Percentiles rank a stretch among this genome's conserved stretches.
These are phyloP conservation scores for Xylaria digitata DNA, from an alignment of 2,329 filamentous ascomycete genomes.

Conservation along the genomic window DNA sequence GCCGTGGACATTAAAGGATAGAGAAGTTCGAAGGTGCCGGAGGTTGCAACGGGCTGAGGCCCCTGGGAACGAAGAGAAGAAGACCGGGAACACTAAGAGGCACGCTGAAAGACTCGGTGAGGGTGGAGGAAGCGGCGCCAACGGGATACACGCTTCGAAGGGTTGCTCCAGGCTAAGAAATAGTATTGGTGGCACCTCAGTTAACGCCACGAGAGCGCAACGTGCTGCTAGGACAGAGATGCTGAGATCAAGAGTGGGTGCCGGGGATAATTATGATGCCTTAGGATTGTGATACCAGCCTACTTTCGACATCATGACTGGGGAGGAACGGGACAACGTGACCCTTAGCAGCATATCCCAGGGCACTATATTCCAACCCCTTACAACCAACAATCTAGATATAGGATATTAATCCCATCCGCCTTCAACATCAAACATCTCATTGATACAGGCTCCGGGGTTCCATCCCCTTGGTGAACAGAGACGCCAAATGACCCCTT, in stretches of 20 bases:
- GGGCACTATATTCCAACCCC: not conserved
- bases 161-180: conserved; percentile 9
- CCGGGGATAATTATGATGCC: conserved; percentile 49
- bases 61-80: conserved; percentile 41
- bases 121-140: not conserved
- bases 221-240: conserved; percentile 38
- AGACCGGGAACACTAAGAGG: conserved; percentile 37
- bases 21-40: conserved; percentile 62
- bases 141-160: not conserved
- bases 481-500: not conserved
- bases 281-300: conserved; percentile 48
- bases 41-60: conserved; percentile 56
- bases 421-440: not conserved
- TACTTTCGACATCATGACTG: not conserved
- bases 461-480: not conserved
- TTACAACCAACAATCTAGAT: not conserved
- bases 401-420: not conserved
- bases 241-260: conserved; percentile 30
- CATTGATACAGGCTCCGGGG: not conserved
- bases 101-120: conserved; percentile 9
- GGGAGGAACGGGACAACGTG: not conserved
- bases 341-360: not conserved
- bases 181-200: conserved; percentile 14
- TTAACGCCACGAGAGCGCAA: conserved; percentile 36
- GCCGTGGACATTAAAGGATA: conserved; percentile 66